Evolutionary conservation across 164 flowering plant species (phyloP).

Genomic region (grape (Vitis vinifera)): ASM3070453v1 NC_081823.1:26250501-26251000

Average conservation of each 20-base stretch:
- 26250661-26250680: neutral
- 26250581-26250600: neutral
- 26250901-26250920: too few relatives aligned
- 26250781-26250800: too few relatives aligned
- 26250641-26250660: neutral
- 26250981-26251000: too few relatives aligned
- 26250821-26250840: too few relatives aligned
- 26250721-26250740: neutral
- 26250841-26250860: too few relatives aligned
- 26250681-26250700: neutral
- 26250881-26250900: too few relatives aligned
- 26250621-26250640: neutral
- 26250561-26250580: slow-evolving; percentile 2
- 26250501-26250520: slow-evolving; percentile 98
- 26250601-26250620: neutral
- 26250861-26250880: too few relatives aligned
- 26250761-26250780: too few relatives aligned
- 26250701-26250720: neutral
- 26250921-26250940: too few relatives aligned
- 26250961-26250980: too few relatives aligned
- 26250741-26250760: neutral
- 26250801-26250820: too few relatives aligned
- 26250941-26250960: too few relatives aligned
- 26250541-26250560: slow-evolving; percentile 95
- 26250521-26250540: slow-evolving; percentile 98